Percentiles rank a stretch among this genome's conserved stretches.
Evolutionary conservation across 139 green algal genomes (phyloP).

Genomic region (Volvox reticuliferus): DNA sequence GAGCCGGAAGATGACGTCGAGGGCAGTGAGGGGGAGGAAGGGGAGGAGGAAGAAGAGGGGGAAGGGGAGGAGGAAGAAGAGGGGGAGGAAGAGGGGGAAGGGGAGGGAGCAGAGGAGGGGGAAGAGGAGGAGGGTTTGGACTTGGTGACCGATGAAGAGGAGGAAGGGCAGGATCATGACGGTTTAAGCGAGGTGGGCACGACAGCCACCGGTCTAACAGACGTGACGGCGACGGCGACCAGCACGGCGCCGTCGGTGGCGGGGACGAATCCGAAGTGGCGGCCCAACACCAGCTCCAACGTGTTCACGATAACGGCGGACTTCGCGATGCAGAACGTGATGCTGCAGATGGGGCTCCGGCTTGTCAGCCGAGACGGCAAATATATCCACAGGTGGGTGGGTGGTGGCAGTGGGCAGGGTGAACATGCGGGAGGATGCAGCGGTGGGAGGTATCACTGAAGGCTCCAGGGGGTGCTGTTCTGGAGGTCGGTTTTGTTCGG

Average conservation of each 20-base stretch:
- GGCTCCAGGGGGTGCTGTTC: no score
- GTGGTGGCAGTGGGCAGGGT: background rate
- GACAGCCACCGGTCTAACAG: background rate
- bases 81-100: background rate
- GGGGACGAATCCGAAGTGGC: background rate
- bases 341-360: conserved; percentile 92
- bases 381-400: conserved; percentile 70
- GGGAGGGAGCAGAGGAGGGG: conserved; percentile 9
- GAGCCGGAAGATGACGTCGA: background rate
- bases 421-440: no score
- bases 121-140: conserved; percentile 36
- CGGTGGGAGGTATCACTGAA: no score
- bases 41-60: background rate
- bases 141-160: background rate
- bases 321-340: conserved; percentile 98
- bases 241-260: background rate
- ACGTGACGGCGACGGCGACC: background rate
- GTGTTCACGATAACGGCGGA: conserved; percentile 89
- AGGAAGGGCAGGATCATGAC: conserved; percentile 22
- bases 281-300: conserved; percentile 43
- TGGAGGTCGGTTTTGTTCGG: no score
- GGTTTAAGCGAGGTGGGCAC: conserved; percentile 10
- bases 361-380: conserved; percentile 84
- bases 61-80: background rate
- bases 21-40: no score